Conservation (phyloP, 768 basidiomycete species). For the Austroboletus festivus region DNA sequence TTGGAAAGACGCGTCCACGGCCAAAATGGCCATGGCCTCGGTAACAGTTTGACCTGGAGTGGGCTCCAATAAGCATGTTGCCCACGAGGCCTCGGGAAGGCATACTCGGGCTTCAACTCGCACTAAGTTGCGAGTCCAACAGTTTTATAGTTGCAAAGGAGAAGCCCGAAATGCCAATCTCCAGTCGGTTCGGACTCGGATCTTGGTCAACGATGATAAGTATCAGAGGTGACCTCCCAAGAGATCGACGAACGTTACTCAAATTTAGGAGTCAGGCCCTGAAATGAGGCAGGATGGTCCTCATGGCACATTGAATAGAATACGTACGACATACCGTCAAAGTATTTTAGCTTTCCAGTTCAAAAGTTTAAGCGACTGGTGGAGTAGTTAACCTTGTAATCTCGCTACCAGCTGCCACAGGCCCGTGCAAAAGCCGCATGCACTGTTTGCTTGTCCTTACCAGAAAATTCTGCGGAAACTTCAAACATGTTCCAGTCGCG, state of each 20-base stretch:
- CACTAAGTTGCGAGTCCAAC: no score
- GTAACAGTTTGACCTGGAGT: background rate
- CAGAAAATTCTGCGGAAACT: constrained; percentile 6
- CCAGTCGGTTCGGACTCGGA: no score
- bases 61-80: constrained; percentile 10
- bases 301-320: no score
- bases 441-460: background rate
- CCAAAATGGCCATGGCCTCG: no score
- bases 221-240: no score
- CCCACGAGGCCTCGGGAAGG: constrained; percentile 15
- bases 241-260: background rate
- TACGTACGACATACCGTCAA: background rate
- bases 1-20: background rate
- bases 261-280: no score
- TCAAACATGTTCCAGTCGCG: constrained; percentile 7
- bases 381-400: background rate
- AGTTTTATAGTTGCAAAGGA: no score
- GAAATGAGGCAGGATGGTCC: no score
- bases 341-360: background rate
- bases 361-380: no score
- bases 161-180: no score
- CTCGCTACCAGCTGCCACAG: background rate
- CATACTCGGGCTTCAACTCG: no score
- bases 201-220: no score
- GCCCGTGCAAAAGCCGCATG: constrained; percentile 7